Evolutionary conservation across 768 basidiomycete genomes (phyloP).

Genomic region (Calocybe gangraenosa): DNA sequence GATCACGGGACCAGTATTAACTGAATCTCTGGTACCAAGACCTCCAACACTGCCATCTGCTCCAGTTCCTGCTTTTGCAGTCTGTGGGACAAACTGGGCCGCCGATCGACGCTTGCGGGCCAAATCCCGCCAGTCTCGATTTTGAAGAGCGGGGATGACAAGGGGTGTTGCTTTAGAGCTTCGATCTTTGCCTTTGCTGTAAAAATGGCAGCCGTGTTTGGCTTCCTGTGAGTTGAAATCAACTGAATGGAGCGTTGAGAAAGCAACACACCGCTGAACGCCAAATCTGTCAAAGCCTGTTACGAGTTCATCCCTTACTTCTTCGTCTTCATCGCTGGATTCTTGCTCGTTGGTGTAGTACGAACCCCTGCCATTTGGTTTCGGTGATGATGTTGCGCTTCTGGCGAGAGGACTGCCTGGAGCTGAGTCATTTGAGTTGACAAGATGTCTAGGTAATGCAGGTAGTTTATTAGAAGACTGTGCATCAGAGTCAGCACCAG

Average conservation of each 20-base stretch:
- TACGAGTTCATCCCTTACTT: constrained; percentile 63
- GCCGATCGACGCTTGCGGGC: constrained; percentile 61
- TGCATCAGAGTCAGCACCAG: constrained; percentile 58
- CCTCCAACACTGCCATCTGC: constrained; percentile 75
- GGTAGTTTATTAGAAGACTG: constrained; percentile 49
- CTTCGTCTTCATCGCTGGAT: constrained; percentile 62
- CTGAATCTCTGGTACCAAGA: constrained; percentile 66
- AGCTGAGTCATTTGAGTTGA: constrained; percentile 32
- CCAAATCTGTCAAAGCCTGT: constrained; percentile 70
- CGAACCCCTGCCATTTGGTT: constrained; percentile 14
- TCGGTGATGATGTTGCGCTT: constrained; percentile 45
- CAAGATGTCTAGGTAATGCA: constrained; percentile 55
- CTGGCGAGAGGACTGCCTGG: constrained; percentile 56
- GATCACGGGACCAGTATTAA: constrained; percentile 72
- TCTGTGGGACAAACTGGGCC: constrained; percentile 62
- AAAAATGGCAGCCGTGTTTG: constrained; percentile 18
- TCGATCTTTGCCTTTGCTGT: constrained; percentile 42
- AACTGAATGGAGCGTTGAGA: constrained; percentile 24
- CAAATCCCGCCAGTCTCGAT: constrained; percentile 85
- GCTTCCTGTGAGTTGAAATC: constrained; percentile 76
- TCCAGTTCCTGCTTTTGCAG: constrained; percentile 50
- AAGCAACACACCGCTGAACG: constrained; percentile 78
- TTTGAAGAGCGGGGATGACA: constrained; percentile 82
- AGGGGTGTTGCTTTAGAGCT: constrained; percentile 56
- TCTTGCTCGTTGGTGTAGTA: constrained; percentile 30